These are phyloP conservation scores for Penicillium sclerotiorum DNA, from an alignment of 2,329 filamentous ascomycete genomes.

Conservation along the genomic window DNA sequence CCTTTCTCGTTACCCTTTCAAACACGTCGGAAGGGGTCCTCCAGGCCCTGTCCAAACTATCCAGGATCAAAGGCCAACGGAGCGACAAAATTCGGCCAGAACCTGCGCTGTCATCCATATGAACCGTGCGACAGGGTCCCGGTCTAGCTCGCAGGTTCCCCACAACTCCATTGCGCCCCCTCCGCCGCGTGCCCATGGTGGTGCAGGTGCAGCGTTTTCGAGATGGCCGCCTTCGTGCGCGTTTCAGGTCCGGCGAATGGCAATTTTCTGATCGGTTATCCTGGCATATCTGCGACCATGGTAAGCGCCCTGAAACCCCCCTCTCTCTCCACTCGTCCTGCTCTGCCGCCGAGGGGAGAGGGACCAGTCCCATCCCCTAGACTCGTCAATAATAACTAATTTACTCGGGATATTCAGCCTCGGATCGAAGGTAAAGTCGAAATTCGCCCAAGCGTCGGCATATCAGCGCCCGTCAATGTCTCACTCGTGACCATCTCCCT, in stretches of 20 bases:
- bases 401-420: slow-evolving; percentile 59
- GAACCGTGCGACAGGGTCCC: slow-evolving; percentile 26
- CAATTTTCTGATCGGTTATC: slow-evolving; percentile 94
- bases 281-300: slow-evolving; percentile 94
- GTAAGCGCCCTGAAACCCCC: slow-evolving; percentile 63
- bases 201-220: slow-evolving; percentile 42
- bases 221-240: slow-evolving; percentile 81
- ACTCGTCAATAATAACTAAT: no score
- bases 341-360: slow-evolving; percentile 1
- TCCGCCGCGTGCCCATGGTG: slow-evolving; percentile 43
- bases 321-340: not conserved
- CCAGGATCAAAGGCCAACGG: not conserved
- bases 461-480: slow-evolving; percentile 84
- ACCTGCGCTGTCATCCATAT: slow-evolving; percentile 23
- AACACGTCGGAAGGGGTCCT: no score
- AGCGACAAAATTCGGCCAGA: not conserved
- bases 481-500: slow-evolving; percentile 94
- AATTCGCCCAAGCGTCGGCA: slow-evolving; percentile 82
- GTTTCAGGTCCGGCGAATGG: slow-evolving; percentile 97
- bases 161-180: slow-evolving; percentile 29
- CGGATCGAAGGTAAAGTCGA: slow-evolving; percentile 98
- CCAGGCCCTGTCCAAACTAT: not conserved
- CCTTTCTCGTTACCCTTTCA: no score
- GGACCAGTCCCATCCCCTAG: not conserved
- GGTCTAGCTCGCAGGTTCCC: slow-evolving; percentile 29